Evolutionary conservation across 139 green algal genomes (phyloP).

Genomic region (Pseudopediastrum boryanum): DNA sequence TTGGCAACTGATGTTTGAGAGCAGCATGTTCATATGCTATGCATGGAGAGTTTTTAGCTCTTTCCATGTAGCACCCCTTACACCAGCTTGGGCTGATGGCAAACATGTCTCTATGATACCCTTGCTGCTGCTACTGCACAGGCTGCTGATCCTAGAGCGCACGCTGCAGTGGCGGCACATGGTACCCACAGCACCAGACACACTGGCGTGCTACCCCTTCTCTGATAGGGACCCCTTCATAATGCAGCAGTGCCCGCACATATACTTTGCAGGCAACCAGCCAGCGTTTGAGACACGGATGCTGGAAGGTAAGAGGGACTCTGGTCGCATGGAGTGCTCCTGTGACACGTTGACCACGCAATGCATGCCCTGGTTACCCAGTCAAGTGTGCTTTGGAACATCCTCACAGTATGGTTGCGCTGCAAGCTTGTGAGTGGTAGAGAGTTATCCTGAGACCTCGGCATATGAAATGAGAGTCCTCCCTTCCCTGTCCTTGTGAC

Average conservation of each 20-base stretch:
- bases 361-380: background rate
- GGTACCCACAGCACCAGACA: conserved; percentile 95
- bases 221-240: conserved; percentile 93
- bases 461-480: background rate
- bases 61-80: too few species aligned
- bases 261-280: conserved; percentile 95
- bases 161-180: conserved; percentile 90
- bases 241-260: conserved; percentile 81
- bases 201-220: conserved; percentile 93
- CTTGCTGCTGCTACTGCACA: background rate
- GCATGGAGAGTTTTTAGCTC: too few species aligned
- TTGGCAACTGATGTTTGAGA: too few species aligned
- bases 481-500: background rate
- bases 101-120: too few species aligned
- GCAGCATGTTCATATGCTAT: too few species aligned
- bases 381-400: background rate
- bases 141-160: conserved; percentile 73
- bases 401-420: background rate
- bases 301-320: conserved; percentile 53
- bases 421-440: background rate
- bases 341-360: background rate
- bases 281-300: conserved; percentile 71
- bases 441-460: background rate
- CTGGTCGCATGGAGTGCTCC: conserved; percentile 47
- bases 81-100: too few species aligned